Conservation (phyloP, 2,329 filamentous ascomycete species). For the Monilinia polystroma region DNA sequence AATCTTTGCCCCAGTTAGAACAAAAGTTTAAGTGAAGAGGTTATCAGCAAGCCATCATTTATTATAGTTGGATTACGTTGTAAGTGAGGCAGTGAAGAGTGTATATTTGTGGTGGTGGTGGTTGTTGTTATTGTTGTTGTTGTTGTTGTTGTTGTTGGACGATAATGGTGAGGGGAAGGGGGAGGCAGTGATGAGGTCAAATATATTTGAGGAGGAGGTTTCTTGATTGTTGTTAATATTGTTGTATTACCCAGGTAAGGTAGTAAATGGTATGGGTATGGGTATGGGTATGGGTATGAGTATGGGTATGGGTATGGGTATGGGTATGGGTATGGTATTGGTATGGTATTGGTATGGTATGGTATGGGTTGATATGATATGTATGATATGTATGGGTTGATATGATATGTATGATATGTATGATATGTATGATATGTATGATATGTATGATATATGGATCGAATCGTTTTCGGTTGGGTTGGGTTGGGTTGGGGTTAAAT, state of each 20-base stretch:
- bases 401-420: no score
- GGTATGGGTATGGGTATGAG: no score
- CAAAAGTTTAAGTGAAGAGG: background rate
- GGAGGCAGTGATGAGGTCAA: constrained; percentile 17
- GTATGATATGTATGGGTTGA: no score
- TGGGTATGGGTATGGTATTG: no score
- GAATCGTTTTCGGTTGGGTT: no score
- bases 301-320: no score
- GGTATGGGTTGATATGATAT: no score
- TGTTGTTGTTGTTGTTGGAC: background rate
- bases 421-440: no score
- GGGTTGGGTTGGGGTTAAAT: background rate
- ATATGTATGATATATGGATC: no score
- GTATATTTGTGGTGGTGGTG: constrained; percentile 7
- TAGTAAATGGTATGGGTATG: background rate
- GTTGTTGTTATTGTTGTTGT: background rate
- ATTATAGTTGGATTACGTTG: background rate
- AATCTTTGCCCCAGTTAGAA: constrained; percentile 18
- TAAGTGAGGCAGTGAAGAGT: background rate
- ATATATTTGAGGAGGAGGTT: background rate
- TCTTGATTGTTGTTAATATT: background rate
- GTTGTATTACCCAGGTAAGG: background rate
- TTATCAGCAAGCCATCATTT: constrained; percentile 14
- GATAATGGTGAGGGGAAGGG: background rate
- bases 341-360: no score